A percentile compares a stretch with the other conserved stretches of the same genome.
These are phyloP conservation scores for Erigeron philadelphicus DNA, from an alignment of 140 eudicot species.

Conservation along the genomic window DNA sequence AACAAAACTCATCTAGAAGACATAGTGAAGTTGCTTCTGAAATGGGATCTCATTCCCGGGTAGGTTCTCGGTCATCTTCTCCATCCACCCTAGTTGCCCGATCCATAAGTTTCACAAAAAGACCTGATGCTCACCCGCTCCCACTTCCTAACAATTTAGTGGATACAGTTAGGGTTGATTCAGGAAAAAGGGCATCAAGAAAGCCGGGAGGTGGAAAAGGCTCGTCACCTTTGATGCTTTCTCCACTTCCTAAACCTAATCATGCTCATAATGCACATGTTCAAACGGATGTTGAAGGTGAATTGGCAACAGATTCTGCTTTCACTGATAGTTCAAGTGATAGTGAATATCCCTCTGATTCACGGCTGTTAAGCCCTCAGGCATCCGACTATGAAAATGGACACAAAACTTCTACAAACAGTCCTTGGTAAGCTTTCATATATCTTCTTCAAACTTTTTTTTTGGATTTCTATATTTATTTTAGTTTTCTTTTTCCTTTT, in stretches of 20 bases:
- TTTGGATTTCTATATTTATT: not conserved
- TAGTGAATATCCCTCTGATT: slow-evolving; percentile 61
- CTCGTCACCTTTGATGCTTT: slow-evolving; percentile 40
- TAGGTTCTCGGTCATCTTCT: slow-evolving; percentile 45
- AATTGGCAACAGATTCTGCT: slow-evolving; percentile 49
- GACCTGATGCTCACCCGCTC: slow-evolving; percentile 62
- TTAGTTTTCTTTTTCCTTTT: not conserved
- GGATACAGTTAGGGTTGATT: slow-evolving; percentile 33
- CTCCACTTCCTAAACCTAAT: slow-evolving; percentile 53
- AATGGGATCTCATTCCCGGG: slow-evolving; percentile 46
- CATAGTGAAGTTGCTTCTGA: slow-evolving; percentile 43
- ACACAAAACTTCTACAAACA: slow-evolving; percentile 43
- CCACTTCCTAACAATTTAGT: slow-evolving; percentile 54
- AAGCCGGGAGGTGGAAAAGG: slow-evolving; percentile 35
- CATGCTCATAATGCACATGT: slow-evolving; percentile 35
- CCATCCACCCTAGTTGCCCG: slow-evolving; percentile 54
- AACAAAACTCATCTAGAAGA: slow-evolving; percentile 42
- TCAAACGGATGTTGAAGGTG: slow-evolving; percentile 54
- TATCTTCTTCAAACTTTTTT: not conserved
- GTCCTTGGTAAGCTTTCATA: slow-evolving; percentile 61
- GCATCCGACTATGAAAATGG: slow-evolving; percentile 62
- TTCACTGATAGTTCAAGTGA: slow-evolving; percentile 43
- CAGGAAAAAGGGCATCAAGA: slow-evolving; percentile 44
- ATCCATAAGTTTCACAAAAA: slow-evolving; percentile 67
- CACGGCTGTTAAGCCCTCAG: slow-evolving; percentile 65